Conservation (phyloP, 768 basidiomycete genomes). For the Psilocybe sp. region DNA sequence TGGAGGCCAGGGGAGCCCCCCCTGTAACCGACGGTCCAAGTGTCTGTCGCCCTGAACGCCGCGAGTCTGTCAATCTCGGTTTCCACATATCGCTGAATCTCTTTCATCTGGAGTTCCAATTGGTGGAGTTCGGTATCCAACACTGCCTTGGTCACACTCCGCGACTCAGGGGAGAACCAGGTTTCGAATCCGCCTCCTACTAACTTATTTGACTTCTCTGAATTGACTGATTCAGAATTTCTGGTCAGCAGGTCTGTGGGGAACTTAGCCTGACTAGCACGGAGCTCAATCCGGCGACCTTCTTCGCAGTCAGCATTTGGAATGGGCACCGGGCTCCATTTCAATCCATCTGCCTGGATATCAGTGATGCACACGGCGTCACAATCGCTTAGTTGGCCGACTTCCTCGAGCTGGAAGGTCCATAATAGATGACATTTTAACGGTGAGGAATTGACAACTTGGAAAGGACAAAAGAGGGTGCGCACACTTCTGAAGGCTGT, state of each 20-base stretch:
- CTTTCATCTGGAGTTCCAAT: slow-evolving; percentile 35
- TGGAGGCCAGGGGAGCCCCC: not conserved
- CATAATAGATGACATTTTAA: not conserved
- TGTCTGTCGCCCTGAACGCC: no score
- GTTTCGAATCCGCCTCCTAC: slow-evolving; percentile 11
- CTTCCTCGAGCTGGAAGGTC: slow-evolving; percentile 34
- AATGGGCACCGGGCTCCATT: slow-evolving; percentile 28
- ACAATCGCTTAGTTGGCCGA: slow-evolving; percentile 38
- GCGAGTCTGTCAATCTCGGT: slow-evolving; percentile 25
- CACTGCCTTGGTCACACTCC: slow-evolving; percentile 28
- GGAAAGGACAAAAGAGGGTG: not conserved
- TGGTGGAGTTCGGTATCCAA: slow-evolving; percentile 30
- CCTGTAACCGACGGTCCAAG: no score
- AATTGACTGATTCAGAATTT: slow-evolving; percentile 23
- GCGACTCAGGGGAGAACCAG: slow-evolving; percentile 33
- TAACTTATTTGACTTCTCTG: no score
- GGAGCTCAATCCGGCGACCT: slow-evolving; percentile 24
- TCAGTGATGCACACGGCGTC: slow-evolving; percentile 41
- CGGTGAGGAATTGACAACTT: no score
- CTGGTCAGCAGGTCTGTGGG: slow-evolving; percentile 33
- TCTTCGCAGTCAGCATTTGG: slow-evolving; percentile 15
- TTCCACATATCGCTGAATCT: slow-evolving; percentile 31
- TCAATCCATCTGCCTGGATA: slow-evolving; percentile 33
- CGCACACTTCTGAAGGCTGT: slow-evolving; percentile 40
- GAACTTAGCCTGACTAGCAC: slow-evolving; percentile 36